Evolutionary conservation across 2,329 filamentous ascomycete genomes (phyloP).

Genomic region (Microsporum audouinii): DNA sequence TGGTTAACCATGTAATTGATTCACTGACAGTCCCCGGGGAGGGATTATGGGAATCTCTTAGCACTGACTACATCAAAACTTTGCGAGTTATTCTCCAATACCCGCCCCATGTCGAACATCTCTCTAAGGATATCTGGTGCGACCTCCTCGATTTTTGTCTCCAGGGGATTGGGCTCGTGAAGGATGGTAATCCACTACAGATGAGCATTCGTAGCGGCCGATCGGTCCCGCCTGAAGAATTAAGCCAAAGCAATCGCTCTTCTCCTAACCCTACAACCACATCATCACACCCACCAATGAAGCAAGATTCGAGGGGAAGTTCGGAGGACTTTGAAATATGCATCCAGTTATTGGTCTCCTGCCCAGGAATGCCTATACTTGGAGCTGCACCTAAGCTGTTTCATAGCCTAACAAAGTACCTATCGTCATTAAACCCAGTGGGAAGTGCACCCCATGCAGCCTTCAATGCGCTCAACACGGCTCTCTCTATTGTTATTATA

Average conservation of each 20-base stretch:
- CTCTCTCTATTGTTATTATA: constrained; percentile 54
- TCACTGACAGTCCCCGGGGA: constrained; percentile 53
- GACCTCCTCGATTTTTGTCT: constrained; percentile 58
- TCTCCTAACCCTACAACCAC: constrained; percentile 23
- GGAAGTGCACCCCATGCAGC: constrained; percentile 58
- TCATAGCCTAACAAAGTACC: constrained; percentile 46
- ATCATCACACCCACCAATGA: constrained; percentile 6
- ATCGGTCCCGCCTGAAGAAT: constrained; percentile 21
- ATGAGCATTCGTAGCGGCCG: constrained; percentile 22
- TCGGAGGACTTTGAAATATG: constrained; percentile 52
- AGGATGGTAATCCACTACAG: constrained; percentile 22
- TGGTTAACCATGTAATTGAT: constrained; percentile 73
- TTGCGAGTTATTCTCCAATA: constrained; percentile 59
- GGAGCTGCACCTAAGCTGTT: constrained; percentile 47
- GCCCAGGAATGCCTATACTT: constrained; percentile 56
- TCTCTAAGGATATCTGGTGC: constrained; percentile 59
- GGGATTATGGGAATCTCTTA: constrained; percentile 56
- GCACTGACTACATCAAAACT: constrained; percentile 67
- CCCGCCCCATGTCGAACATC: constrained; percentile 67
- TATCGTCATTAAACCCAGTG: constrained; percentile 49
- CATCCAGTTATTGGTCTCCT: constrained; percentile 51
- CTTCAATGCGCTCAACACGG: constrained; percentile 62
- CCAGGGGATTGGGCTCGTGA: constrained; percentile 40
- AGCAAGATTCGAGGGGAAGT: constrained; percentile 21
- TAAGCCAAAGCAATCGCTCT: constrained; percentile 21